These are phyloP conservation scores for Passalora sequoiae DNA, from an alignment of 2,329 filamentous ascomycete species.

Conservation along the genomic window DNA sequence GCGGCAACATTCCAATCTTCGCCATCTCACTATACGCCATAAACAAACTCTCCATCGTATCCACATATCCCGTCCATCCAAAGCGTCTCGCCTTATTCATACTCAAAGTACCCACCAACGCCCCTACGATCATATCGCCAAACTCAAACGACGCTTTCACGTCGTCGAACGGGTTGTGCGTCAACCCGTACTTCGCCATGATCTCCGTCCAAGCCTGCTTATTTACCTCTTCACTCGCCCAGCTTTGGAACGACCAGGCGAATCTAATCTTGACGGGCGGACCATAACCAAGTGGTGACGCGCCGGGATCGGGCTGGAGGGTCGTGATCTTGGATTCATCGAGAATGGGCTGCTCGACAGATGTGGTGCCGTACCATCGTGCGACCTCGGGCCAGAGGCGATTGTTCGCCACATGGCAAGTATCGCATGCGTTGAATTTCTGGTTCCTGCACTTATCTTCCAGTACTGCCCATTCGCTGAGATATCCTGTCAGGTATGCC, in stretches of 20 bases:
- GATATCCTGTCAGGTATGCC: conserved; percentile 46
- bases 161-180: conserved; percentile 40
- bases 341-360: conserved; percentile 17
- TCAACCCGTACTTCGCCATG: conserved; percentile 39
- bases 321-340: conserved; percentile 28
- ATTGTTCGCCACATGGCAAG: conserved; percentile 44
- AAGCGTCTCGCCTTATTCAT: conserved; percentile 46
- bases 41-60: conserved; percentile 42
- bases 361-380: conserved; percentile 35
- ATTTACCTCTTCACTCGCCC: conserved; percentile 44
- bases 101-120: conserved; percentile 25
- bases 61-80: conserved; percentile 46
- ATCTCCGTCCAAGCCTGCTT: conserved; percentile 45
- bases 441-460: conserved; percentile 40
- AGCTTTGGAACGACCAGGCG: conserved; percentile 42
- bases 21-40: conserved; percentile 41
- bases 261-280: conserved; percentile 38
- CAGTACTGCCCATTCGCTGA: conserved; percentile 49
- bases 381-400: conserved; percentile 47
- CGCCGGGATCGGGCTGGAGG: conserved; percentile 18
- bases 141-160: conserved; percentile 46
- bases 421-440: conserved; percentile 44
- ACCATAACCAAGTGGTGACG: conserved; percentile 39
- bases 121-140: conserved; percentile 39
- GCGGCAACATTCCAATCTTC: conserved; percentile 42